Evolutionary conservation across 2,329 filamentous ascomycete species (phyloP).

Genomic region (Cladorrhinum sp.): DNA sequence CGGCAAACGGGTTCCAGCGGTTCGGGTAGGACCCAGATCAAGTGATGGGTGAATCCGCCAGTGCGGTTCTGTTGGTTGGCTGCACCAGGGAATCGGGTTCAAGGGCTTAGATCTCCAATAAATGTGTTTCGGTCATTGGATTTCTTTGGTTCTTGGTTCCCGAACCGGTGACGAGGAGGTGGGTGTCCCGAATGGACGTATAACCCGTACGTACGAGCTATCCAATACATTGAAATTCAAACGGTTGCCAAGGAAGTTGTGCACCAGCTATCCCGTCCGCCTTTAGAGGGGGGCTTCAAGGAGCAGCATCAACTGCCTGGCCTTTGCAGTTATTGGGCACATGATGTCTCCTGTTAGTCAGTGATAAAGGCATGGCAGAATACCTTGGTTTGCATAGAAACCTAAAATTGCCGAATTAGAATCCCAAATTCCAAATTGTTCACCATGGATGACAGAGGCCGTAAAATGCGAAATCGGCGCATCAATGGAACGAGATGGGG

Average conservation of each 20-base stretch:
- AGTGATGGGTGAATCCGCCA: conserved; percentile 1
- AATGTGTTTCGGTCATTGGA: conserved; percentile 10
- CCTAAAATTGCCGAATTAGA: not conserved
- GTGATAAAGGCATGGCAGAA: not conserved
- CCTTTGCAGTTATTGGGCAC: no score
- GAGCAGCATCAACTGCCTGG: no score
- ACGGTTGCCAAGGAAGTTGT: no score
- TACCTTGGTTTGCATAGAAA: not conserved
- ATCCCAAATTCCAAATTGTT: no score
- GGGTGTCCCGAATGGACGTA: not conserved
- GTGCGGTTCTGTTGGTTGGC: conserved; percentile 7
- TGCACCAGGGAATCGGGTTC: not conserved
- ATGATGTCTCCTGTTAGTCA: not conserved
- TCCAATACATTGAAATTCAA: no score
- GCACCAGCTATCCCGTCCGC: no score
- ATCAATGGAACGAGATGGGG: not conserved
- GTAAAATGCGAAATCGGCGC: not conserved
- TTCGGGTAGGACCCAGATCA: conserved; percentile 18
- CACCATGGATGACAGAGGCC: not conserved
- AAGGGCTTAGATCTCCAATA: conserved; percentile 8
- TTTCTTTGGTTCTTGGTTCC: conserved; percentile 1
- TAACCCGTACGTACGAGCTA: no score
- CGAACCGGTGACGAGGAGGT: not conserved
- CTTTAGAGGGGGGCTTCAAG: no score
- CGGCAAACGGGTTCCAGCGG: conserved; percentile 14